Evolutionary conservation across 2,329 filamentous ascomycete genomes (phyloP).

Genomic region (Trichoderma sp.): DNA sequence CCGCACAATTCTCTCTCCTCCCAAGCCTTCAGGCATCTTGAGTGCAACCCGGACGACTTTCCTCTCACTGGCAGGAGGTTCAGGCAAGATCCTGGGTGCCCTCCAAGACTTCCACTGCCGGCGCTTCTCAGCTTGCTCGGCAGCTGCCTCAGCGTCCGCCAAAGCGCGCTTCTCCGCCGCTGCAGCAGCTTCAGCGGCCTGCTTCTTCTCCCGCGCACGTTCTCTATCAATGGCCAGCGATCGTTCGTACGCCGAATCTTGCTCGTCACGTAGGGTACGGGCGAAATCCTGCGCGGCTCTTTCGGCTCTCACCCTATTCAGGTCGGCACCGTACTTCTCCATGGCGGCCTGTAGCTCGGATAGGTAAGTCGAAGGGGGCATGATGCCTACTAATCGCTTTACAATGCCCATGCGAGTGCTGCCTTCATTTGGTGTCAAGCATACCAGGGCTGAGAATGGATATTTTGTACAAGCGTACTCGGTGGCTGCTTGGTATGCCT

Average conservation of each 20-base stretch:
- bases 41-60: slow-evolving; percentile 73
- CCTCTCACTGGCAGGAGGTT: slow-evolving; percentile 66
- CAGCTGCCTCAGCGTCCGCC: slow-evolving; percentile 66
- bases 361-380: slow-evolving; percentile 71
- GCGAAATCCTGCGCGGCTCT: slow-evolving; percentile 79
- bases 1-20: slow-evolving; percentile 75
- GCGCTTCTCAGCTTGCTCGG: slow-evolving; percentile 48
- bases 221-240: slow-evolving; percentile 87
- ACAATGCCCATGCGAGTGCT: slow-evolving; percentile 90
- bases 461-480: slow-evolving; percentile 90
- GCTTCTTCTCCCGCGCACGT: slow-evolving; percentile 73
- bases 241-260: slow-evolving; percentile 92
- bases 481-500: slow-evolving; percentile 90
- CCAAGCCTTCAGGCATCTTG: slow-evolving; percentile 62
- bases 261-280: slow-evolving; percentile 80
- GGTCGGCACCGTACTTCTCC: slow-evolving; percentile 72
- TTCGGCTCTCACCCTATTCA: slow-evolving; percentile 75
- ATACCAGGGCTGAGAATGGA: slow-evolving; percentile 84
- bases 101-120: slow-evolving; percentile 83
- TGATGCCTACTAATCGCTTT: slow-evolving; percentile 74
- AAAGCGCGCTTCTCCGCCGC: slow-evolving; percentile 66
- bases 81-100: slow-evolving; percentile 65
- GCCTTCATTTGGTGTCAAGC: slow-evolving; percentile 82
- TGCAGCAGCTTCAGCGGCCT: slow-evolving; percentile 73
- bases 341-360: slow-evolving; percentile 75